Evolutionary conservation across 495 filamentous ascomycete species (phyloP).

Genomic region (Talaromyces adpressus): DNA sequence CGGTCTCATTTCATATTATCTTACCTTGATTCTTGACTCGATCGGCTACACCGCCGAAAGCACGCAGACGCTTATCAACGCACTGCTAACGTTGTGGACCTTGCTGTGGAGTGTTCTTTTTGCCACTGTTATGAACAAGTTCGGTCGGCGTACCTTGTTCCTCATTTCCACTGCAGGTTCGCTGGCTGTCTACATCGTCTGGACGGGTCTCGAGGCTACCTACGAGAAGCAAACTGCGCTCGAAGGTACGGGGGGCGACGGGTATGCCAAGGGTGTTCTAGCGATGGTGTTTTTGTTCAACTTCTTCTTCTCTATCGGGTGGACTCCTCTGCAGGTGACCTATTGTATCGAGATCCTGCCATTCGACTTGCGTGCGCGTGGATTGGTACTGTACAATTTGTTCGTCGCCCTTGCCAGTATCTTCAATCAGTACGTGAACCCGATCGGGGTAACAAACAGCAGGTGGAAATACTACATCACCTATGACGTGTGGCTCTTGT

Average conservation of each 20-base stretch:
- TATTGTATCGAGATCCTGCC: constrained; percentile 20
- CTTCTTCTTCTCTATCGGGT: constrained; percentile 44
- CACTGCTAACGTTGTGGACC: constrained; percentile 52
- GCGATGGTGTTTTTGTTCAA: constrained; percentile 55
- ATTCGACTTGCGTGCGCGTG: constrained; percentile 22
- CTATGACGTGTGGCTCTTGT: constrained; percentile 23
- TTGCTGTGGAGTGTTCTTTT: constrained; percentile 52
- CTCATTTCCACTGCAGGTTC: constrained; percentile 47
- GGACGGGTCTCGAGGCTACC: constrained; percentile 46
- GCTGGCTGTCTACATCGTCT: constrained; percentile 48
- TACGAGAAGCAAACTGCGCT: constrained; percentile 46
- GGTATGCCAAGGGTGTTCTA: constrained; percentile 42
- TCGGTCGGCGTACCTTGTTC: constrained; percentile 52
- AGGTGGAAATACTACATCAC: constrained; percentile 35
- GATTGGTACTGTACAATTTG: constrained; percentile 16
- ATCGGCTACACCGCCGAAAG: constrained; percentile 32
- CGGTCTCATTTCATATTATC: constrained; percentile 33
- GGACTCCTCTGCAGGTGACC: constrained; percentile 15
- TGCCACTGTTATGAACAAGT: constrained; percentile 46
- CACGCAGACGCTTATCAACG: constrained; percentile 52
- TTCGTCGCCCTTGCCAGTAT: constrained; percentile 2
- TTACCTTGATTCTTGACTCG: constrained; percentile 27
- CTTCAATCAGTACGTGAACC: constrained; percentile 21
- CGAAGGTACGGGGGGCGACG: constrained; percentile 19
- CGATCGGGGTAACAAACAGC: constrained; percentile 32